phyloP scores from a whole-genome alignment of 495 filamentous ascomycete species.

The Talaromyces borbonicus region DNA sequence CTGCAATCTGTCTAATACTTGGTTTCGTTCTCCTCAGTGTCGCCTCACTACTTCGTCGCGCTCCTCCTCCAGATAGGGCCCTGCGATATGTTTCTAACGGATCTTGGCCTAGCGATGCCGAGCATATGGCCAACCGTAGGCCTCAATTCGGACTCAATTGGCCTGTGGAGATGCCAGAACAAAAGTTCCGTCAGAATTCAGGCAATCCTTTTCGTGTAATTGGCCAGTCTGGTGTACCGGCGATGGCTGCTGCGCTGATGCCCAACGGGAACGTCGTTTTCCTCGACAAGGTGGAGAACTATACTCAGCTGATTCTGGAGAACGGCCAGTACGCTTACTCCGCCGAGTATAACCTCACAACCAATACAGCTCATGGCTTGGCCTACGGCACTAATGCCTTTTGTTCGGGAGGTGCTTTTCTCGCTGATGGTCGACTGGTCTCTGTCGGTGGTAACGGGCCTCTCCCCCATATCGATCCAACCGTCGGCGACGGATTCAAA shows the following conservation, averaged over 20 bases:
- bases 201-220: slow-evolving; percentile 37
- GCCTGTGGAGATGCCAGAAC: background rate
- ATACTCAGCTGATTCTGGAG: slow-evolving; percentile 43
- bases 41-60: background rate
- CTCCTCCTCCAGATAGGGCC: background rate
- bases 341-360: slow-evolving; percentile 46
- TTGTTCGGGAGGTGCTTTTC: slow-evolving; percentile 51
- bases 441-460: slow-evolving; percentile 50
- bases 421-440: slow-evolving; percentile 45
- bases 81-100: background rate
- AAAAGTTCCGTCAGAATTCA: background rate
- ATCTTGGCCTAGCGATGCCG: background rate
- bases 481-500: slow-evolving; percentile 48
- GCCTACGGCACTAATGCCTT: slow-evolving; percentile 52
- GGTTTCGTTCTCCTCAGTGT: background rate
- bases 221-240: slow-evolving; percentile 50
- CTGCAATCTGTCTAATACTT: too few relatives aligned
- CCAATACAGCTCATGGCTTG: slow-evolving; percentile 38
- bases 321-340: slow-evolving; percentile 51
- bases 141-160: background rate
- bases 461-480: slow-evolving; percentile 43
- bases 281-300: slow-evolving; percentile 56
- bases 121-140: background rate
- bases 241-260: slow-evolving; percentile 53
- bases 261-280: slow-evolving; percentile 51